Evolutionary conservation across 176 grass and related monocot genomes (phyloP), one percentile per base, ranked within the genome.

Genomic region (Thalia dealbata): DNA sequence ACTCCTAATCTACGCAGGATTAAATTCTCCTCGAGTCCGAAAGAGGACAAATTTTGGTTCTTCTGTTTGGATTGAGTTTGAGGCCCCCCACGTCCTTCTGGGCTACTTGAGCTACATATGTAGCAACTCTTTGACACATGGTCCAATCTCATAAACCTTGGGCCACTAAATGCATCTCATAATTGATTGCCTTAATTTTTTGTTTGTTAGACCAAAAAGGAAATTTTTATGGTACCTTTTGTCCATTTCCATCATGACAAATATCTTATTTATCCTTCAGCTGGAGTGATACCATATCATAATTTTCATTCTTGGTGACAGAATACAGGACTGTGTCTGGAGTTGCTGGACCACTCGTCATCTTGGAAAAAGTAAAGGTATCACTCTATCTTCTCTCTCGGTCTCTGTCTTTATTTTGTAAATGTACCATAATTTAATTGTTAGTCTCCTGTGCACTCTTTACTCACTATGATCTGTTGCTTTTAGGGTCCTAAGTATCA

Each of bases 321-420:
- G 92, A 96, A 78, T 96, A 96, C 86, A 91, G 92, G 75, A 96
- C 92, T 12, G 82, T 96, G 56, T 96, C 92, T 85, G 92, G 92
- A 74, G 92, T 96, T 50, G 92, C 92, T 12, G 92, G 92, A 78
- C 92, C 92, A 81, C 75, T 96, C 30, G 92, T 96, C 80, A 96
- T 96, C 75, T 82, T 96, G 89, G 92, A 96, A 1, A 96, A 96
- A 96, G 92, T 96, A 73, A 96, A 96, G 89, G 92, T 96, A 64
- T 25, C 61, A 75, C 66, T 27, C 29, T 15, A 73, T 76, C 70
- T 22, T 48, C 21, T 75, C 18, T 35, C 23, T 27, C 2, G 32
- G 32, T 38, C n/a, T 24, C 22, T 25, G 24, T n/a, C n/a, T 61
- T n/a, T 6, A 6, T 10, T 23, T n/a, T 58, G 54, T 58, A 30